Conservation (phyloP, 371 early-diverging fungal genomes). For the Syncephalastrum monosporum region DNA sequence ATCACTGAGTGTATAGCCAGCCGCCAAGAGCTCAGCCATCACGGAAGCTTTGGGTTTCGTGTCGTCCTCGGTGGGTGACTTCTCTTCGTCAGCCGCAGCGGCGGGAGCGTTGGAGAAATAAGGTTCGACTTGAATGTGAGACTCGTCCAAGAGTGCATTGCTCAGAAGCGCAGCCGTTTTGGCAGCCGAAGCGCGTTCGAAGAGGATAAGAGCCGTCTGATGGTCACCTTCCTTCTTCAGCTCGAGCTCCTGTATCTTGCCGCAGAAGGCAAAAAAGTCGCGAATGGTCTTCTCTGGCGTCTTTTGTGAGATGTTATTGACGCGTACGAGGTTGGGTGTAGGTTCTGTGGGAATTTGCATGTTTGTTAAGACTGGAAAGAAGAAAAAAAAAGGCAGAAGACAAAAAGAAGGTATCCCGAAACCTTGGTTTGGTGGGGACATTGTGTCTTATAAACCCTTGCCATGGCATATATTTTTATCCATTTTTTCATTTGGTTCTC, state of each 20-base stretch:
- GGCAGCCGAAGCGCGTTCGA: conserved; percentile 54
- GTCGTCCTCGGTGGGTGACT: conserved; percentile 30
- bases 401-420: not conserved
- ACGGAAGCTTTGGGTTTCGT: conserved; percentile 50
- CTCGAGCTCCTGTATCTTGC: conserved; percentile 57
- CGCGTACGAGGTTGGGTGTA: conserved; percentile 37
- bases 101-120: conserved; percentile 31
- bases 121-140: conserved; percentile 48
- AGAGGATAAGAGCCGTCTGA: conserved; percentile 41
- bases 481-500: too few relatives aligned
- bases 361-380: not conserved
- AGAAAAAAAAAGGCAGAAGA: not conserved
- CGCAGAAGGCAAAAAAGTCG: conserved; percentile 64
- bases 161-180: conserved; percentile 60
- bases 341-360: conserved; percentile 37
- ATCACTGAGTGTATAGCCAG: conserved; percentile 54
- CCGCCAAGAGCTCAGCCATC: conserved; percentile 59
- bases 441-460: too few relatives aligned
- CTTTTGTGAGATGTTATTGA: conserved; percentile 35
- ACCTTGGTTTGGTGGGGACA: too few relatives aligned
- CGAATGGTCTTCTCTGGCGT: conserved; percentile 45
- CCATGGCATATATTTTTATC: too few relatives aligned
- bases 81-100: conserved; percentile 4
- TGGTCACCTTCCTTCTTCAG: conserved; percentile 41
- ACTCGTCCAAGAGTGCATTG: conserved; percentile 56